phyloP scores from a whole-genome alignment of 768 basidiomycete genomes.

The Collybia nuda region DNA sequence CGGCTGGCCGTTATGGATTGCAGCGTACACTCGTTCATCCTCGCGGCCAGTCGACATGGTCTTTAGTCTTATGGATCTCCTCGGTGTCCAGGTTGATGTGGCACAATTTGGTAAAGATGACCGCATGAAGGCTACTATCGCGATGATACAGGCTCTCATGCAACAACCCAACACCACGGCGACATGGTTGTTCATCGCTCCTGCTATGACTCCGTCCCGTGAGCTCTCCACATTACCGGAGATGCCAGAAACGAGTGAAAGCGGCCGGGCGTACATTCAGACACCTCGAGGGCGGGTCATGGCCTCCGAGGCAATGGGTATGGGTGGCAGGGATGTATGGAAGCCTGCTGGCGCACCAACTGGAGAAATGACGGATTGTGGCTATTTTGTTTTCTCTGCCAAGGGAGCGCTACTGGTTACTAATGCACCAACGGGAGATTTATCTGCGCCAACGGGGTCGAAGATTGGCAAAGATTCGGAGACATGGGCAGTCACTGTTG shows the following conservation, averaged over 20 bases:
- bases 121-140: constrained; percentile 1
- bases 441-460: no score
- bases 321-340: no score
- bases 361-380: no score
- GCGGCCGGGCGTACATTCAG: not conserved
- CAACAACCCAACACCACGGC: not conserved
- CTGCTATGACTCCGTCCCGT: not conserved
- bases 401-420: no score
- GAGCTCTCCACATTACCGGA: constrained; percentile 1
- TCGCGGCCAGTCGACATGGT: constrained; percentile 3
- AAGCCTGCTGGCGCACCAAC: no score
- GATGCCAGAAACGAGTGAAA: not conserved
- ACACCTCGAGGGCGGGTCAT: no score
- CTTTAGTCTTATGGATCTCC: constrained; percentile 3
- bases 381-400: no score
- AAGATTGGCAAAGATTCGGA: no score
- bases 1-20: not conserved
- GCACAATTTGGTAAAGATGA: not conserved
- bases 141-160: not conserved
- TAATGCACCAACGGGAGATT: no score
- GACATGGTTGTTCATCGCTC: not conserved
- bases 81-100: not conserved
- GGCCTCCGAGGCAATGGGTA: no score
- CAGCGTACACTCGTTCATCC: not conserved
- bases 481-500: no score